Evolutionary conservation across 2,329 filamentous ascomycete species (phyloP).

Genomic region (Colletotrichum somersetense): DNA sequence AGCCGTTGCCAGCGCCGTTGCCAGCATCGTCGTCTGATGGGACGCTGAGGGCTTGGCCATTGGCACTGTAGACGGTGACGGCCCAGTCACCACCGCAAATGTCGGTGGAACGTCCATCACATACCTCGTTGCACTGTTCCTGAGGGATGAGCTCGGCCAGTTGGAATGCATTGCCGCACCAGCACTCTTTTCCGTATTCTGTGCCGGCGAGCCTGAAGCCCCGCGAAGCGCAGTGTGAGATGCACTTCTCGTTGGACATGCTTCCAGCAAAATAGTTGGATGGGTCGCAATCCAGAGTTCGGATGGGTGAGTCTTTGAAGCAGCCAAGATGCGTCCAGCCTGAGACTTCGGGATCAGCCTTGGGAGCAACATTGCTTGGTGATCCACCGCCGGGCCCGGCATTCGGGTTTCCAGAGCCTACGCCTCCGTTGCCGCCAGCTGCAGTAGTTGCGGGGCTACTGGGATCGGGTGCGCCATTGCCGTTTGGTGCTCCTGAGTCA

Average conservation of each 20-base stretch:
- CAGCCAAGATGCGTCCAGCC: constrained; percentile 51
- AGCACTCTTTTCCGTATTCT: constrained; percentile 65
- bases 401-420: neutral
- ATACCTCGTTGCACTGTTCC: constrained; percentile 31
- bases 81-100: constrained; percentile 42
- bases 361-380: constrained; percentile 11
- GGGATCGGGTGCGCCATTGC: constrained; percentile 1
- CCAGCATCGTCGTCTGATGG: constrained; percentile 25
- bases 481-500: neutral
- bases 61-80: constrained; percentile 41
- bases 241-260: constrained; percentile 64
- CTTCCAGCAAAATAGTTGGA: constrained; percentile 46
- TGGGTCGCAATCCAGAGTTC: constrained; percentile 44
- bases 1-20: neutral
- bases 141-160: constrained; percentile 35
- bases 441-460: neutral
- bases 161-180: constrained; percentile 55
- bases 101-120: constrained; percentile 35
- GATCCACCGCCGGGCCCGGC: constrained; percentile 7
- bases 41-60: constrained; percentile 29
- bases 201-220: constrained; percentile 62
- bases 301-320: constrained; percentile 46
- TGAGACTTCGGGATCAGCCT: constrained; percentile 15
- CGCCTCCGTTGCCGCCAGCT: constrained; percentile 1
- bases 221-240: constrained; percentile 58